phyloP scores from a whole-genome alignment of 2,329 filamentous ascomycete genomes.

The Fusarium albosuccineum region DNA sequence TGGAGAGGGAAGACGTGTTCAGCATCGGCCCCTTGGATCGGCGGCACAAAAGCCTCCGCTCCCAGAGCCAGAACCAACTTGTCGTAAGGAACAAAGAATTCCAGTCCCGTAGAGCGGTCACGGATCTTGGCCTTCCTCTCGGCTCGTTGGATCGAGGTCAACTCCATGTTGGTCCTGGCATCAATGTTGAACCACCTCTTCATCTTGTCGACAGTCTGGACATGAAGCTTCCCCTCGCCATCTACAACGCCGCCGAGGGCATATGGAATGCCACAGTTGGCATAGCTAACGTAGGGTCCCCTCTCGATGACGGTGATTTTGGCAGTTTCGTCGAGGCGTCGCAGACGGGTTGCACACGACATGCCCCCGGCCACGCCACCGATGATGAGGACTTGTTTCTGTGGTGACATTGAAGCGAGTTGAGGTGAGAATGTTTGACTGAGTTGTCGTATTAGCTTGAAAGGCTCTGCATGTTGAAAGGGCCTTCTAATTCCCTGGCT shows the following conservation, averaged over 20 bases:
- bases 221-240: constrained; percentile 3
- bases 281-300: constrained; percentile 21
- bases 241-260: constrained; percentile 14
- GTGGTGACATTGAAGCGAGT: constrained; percentile 2
- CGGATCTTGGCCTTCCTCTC: background rate
- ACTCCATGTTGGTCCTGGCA: constrained; percentile 6
- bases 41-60: background rate
- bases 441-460: background rate
- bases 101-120: background rate
- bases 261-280: constrained; percentile 23
- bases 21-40: background rate
- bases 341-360: constrained; percentile 24
- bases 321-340: constrained; percentile 12
- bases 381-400: constrained; percentile 20
- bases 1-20: constrained; percentile 22
- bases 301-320: constrained; percentile 20
- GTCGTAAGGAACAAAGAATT: background rate
- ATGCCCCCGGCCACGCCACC: constrained; percentile 26
- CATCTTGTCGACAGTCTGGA: constrained; percentile 11
- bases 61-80: constrained; percentile 3
- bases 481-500: background rate
- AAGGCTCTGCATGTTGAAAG: background rate
- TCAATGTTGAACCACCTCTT: constrained; percentile 22
- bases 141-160: constrained; percentile 3
- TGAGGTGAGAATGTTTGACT: background rate